Evolutionary conservation across 345 rosid species (phyloP), one percentile per base, ranked within the genome.

Genomic region (Ceriops zippeliana): DNA sequence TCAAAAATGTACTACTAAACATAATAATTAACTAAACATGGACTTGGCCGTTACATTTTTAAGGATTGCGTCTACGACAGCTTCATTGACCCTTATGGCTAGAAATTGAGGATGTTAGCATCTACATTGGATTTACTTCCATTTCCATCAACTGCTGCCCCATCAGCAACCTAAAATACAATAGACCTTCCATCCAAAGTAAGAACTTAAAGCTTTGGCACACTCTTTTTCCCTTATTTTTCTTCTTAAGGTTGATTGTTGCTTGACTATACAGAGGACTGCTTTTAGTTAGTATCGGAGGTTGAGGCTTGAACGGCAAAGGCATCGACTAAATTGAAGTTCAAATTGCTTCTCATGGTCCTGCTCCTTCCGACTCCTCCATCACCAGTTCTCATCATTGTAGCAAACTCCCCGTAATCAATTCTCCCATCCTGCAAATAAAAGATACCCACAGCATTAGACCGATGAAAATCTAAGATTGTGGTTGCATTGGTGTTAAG

Each of bases 371-470:
- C 96, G 54, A 83, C 75, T 26, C 82, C 90, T 59, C 78, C 87
- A 54, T 88, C 92, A 6, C 89, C 84, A 70, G 77, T 82, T 81
- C 81, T 91, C 97, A 91, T 93, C 97, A 91, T 93, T 3, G 96
- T 89, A 4, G 90, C 70, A 71, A 93, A 93, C 83, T 93, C 97
- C 10, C 76, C 82, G 46, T 88, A 93, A 75, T 91, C 97, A 73
- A 93, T 93, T 64, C 82, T 77, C 65, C 97, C 98, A 35, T 93
- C 98, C 98, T 93, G 78, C 10, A 63, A 68, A 58, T 20, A 38
- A 0, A 54, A 6, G 58, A 60, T 15, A 7, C 52, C 22, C 26
- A 42, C 26, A 61, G 17, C 9, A 27, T 37, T 7, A 1, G 5
- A 42, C 49, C 3, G 49, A 2, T 42, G 17, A 42, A 42, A 15